Base-by-base conservation (phyloP, 345 rosid species). In the Salix caprea region DNA sequence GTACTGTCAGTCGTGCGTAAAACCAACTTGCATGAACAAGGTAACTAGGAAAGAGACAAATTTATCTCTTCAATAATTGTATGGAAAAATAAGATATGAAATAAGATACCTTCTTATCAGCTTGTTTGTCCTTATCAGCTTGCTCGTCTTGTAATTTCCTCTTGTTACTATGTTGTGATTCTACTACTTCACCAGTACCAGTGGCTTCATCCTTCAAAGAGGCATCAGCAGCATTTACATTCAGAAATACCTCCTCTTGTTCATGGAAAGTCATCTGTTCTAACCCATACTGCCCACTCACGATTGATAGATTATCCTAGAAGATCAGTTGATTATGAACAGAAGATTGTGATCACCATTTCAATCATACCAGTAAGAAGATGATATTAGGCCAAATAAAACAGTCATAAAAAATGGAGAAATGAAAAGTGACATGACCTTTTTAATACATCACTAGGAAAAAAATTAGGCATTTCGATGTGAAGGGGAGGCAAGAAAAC, bases 191-290 rank as follows among this genome's bases (percentile, higher is more conserved):
- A 78, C 46, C 87, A 39, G 80, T 70, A 50, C 71, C 89, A 74
- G 79, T 81, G 66, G 64, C 87, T 77, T 88, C 89, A 67, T 81
- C 76, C 50, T 74, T 79, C 58, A 65, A 81, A 77, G 85, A 77
- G 58, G 86, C 77, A 81, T 87, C 89, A 73, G 80, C 78, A 36
- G 71, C 76, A 67, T 73, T 82, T 64, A 78, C 52, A 10, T 73
- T 78, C 62, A 87, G 88, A 80, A 95, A 88, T 76, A 93, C 85
- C 83, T 95, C 97, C 44, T 93, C 98, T 84, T 89, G 93, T 80
- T 86, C 32, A 79, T 82, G 82, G 82, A 93, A 95, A 73, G 93
- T 91, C 98, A 93, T 95, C 82, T 95, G 97, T 72, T 91, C 93
- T 44, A 89, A 65, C 71, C 85, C 89, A 84, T 91, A 93, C 4